Evolutionary conservation across 2,329 filamentous ascomycete genomes (phyloP), one percentile per base, ranked within the genome.

Genomic region (Dryadomyces sulphureus): DNA sequence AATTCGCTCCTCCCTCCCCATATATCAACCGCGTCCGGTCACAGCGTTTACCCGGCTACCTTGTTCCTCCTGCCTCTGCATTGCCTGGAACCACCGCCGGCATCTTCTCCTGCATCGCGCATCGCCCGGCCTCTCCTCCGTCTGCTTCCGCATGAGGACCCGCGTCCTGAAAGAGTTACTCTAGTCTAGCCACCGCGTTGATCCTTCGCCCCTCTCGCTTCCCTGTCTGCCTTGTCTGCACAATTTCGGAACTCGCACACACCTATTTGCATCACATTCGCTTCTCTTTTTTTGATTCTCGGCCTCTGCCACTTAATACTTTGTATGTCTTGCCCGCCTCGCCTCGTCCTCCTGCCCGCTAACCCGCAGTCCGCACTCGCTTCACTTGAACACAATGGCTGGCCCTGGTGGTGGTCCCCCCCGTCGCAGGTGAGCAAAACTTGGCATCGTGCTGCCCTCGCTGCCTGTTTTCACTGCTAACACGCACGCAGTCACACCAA

Each of bases 361-460:
- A n/a, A n/a, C n/a, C 34, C 17, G 14, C 40, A 38, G 49, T 41
- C 19, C 44, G 49, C 51, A 46, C 46, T 52, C 51, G 49, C 49
- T 52, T 49, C 19, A 27, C 41, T 35, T 17, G n/a, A 53, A 55
- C 52, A 61, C 63, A 73, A 95, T 95, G 89, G 85, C 88, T 69
- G 87, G 88, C 67, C 86, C 87, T 61, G 89, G 89, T 66, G 88
- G 88, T 73, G 90, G 90, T 71, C 89, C 90, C 63, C 89, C 90
- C 62, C 75, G 77, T 62, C 72, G 77, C 65, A 79, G 72, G 73
- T 75, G 61, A 54, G 69, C 17, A 16, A 14, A 8, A 19, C n/a
- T n/a, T n/a, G n/a, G 22, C 9, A 5, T 9, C 12, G 4, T 11
- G 9, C 32, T 7, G 3, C 5, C 5, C 7, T 5, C 12, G 17